A percentile compares a stretch with the other conserved stretches of the same genome.
Evolutionary conservation across 805 yeast species (phyloP).

Genomic region (Candida berthetii): DNA sequence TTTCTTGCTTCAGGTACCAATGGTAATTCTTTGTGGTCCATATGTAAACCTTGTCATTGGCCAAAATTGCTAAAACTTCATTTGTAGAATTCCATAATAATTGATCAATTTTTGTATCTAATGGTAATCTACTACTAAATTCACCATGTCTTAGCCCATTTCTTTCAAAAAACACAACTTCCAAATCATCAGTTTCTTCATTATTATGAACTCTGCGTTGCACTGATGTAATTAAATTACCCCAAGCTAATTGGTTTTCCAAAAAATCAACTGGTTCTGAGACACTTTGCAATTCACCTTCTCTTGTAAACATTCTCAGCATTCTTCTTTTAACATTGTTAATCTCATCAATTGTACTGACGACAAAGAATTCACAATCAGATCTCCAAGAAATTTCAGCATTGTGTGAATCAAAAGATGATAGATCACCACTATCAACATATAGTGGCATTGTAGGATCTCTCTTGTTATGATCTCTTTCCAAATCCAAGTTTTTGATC

Average conservation of each 20-base stretch:
- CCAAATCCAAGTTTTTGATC: conserved; percentile 51
- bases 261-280: conserved; percentile 86
- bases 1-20: conserved; percentile 89
- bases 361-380: conserved; percentile 78
- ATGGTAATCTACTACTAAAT: conserved; percentile 60
- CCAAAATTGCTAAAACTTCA: conserved; percentile 68
- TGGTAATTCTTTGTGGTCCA: conserved; percentile 94
- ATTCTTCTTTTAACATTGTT: conserved; percentile 54
- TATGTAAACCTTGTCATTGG: conserved; percentile 60
- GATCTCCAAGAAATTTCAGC: conserved; percentile 86
- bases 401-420: conserved; percentile 44
- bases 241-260: conserved; percentile 79
- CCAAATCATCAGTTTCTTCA: conserved; percentile 41
- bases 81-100: conserved; percentile 79
- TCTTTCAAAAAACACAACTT: conserved; percentile 78
- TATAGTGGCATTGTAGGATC: conserved; percentile 86
- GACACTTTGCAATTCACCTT: conserved; percentile 72
- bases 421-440: conserved; percentile 61
- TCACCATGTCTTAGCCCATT: conserved; percentile 92
- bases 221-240: conserved; percentile 77
- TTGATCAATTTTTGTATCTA: conserved; percentile 39
- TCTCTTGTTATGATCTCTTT: conserved; percentile 56
- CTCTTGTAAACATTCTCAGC: conserved; percentile 74
- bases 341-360: conserved; percentile 48
- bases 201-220: conserved; percentile 44